A percentile compares a stretch with the other conserved stretches of the same genome.
Conservation (phyloP, 1,139 yeast species). For the Sugiyamaella grinbergsii region DNA sequence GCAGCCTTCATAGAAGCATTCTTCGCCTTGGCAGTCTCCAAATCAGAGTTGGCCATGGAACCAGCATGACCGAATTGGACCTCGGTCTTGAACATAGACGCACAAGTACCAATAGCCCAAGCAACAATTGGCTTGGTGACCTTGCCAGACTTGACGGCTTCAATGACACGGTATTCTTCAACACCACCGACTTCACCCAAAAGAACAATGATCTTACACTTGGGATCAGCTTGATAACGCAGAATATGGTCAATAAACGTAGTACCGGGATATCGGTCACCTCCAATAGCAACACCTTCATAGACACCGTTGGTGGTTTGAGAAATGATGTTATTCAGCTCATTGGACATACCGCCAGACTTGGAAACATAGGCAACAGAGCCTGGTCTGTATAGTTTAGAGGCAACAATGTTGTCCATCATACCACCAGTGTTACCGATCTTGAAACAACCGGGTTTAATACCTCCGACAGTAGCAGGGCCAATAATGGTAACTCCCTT, state of each 20-base stretch:
- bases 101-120: constrained; percentile 54
- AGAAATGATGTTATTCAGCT: constrained; percentile 50
- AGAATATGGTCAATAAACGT: constrained; percentile 51
- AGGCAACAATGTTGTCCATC: constrained; percentile 54
- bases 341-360: constrained; percentile 54
- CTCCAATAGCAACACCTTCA: constrained; percentile 53
- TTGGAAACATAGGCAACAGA: constrained; percentile 53
- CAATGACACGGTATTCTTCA: constrained; percentile 52
- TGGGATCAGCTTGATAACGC: constrained; percentile 51
- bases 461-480: constrained; percentile 54
- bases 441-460: constrained; percentile 54
- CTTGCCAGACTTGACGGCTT: constrained; percentile 49
- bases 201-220: constrained; percentile 49
- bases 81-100: constrained; percentile 52
- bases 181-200: constrained; percentile 54
- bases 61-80: constrained; percentile 55
- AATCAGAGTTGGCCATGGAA: constrained; percentile 50
- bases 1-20: constrained; percentile 52
- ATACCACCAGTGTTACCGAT: constrained; percentile 54
- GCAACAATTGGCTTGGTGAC: constrained; percentile 52
- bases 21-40: constrained; percentile 50
- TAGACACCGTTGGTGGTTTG: constrained; percentile 52
- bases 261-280: constrained; percentile 54
- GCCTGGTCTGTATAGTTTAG: constrained; percentile 52
- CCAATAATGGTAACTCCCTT: constrained; percentile 52